These are phyloP conservation scores for Fusarium sp. DNA, from an alignment of 2,329 filamentous ascomycete species.

Conservation along the genomic window DNA sequence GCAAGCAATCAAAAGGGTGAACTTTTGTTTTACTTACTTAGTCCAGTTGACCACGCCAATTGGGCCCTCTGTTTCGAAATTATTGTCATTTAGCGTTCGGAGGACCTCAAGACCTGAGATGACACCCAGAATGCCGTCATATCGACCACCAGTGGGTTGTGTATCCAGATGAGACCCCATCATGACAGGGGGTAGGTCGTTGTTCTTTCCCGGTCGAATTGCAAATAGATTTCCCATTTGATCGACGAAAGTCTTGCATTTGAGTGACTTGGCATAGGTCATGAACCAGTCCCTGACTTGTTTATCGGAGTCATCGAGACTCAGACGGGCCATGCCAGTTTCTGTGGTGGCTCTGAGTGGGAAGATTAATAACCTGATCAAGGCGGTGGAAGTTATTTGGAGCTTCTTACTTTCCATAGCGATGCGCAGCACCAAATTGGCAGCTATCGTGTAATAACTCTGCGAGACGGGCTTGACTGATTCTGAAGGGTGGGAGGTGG, in stretches of 20 bases:
- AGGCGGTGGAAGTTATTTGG: rapidly evolving
- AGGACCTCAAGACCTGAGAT: conserved; percentile 9
- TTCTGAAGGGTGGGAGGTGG: neutral
- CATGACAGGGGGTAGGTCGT: neutral
- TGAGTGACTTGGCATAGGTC: conserved; percentile 7
- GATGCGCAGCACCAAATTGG: conserved; percentile 12
- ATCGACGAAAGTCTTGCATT: neutral
- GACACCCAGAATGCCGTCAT: conserved; percentile 15
- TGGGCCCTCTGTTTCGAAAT: neutral
- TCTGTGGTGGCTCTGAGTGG: neutral
- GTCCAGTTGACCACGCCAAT: conserved; percentile 20
- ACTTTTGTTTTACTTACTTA: neutral
- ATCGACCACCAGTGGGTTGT: conserved; percentile 3
- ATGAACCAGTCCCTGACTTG: conserved; percentile 25
- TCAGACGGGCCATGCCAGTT: conserved; percentile 12
- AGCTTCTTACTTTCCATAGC: conserved; percentile 4
- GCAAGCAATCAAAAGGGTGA: rapidly evolving
- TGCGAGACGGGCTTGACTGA: conserved; percentile 3
- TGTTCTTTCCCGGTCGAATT: neutral
- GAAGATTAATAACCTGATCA: rapidly evolving
- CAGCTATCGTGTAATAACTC: conserved; percentile 13
- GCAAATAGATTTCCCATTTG: conserved; percentile 18
- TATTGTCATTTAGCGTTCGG: neutral
- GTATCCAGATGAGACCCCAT: conserved; percentile 19
- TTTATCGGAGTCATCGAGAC: conserved; percentile 16